Evolutionary conservation across 495 filamentous ascomycete genomes (phyloP).

Genomic region (Xylaria castorea): DNA sequence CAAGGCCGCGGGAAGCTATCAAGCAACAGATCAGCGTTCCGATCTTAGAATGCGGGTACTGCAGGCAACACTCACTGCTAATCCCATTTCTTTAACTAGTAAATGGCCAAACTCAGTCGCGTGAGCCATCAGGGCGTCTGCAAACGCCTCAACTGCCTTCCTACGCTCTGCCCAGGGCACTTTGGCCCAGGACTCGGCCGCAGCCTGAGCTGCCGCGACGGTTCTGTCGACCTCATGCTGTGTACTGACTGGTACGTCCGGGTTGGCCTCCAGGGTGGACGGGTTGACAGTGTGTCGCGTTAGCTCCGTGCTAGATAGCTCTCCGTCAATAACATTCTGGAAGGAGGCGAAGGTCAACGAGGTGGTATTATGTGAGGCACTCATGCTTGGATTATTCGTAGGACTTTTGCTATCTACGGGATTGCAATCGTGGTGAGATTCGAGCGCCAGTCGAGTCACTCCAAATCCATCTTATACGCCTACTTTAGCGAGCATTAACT

Average conservation of each 20-base stretch:
- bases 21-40: not conserved
- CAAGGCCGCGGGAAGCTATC: not conserved
- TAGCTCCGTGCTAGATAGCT: not conserved
- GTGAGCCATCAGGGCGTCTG: not conserved
- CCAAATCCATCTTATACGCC: not conserved
- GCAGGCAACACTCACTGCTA: not conserved
- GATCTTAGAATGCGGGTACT: not conserved
- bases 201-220: conserved; percentile 1
- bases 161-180: conserved; percentile 10
- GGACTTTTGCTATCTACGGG: not conserved
- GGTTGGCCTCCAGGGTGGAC: conserved; percentile 11
- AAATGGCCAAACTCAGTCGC: not conserved
- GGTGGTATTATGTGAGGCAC: not conserved
- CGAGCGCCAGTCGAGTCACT: not conserved
- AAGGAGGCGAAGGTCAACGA: conserved; percentile 10
- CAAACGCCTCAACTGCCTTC: not conserved
- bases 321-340: conserved; percentile 20
- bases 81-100: conserved; percentile 11
- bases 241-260: conserved; percentile 11
- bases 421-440: not conserved
- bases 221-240: conserved; percentile 13
- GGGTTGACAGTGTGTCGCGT: conserved; percentile 23
- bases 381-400: not conserved
- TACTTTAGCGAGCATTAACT: not conserved
- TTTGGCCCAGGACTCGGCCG: conserved; percentile 8